Conservation (phyloP, 768 basidiomycete genomes). For the Tricholoma saponaceum region DNA sequence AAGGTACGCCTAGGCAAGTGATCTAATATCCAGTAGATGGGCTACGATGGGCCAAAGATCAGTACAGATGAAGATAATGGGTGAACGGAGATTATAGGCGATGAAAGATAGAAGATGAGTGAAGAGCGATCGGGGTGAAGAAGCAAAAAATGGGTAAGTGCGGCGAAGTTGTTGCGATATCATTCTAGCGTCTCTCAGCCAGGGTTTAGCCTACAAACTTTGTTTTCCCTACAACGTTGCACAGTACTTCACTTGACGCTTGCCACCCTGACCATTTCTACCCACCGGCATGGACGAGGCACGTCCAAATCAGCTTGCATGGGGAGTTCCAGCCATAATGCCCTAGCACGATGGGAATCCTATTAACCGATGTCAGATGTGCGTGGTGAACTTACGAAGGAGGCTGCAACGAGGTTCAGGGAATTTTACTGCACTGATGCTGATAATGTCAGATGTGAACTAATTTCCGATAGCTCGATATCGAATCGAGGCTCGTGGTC, state of each 20-base stretch:
- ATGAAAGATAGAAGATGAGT: neutral
- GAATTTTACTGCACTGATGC: neutral
- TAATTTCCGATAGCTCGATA: neutral
- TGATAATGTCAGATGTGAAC: neutral
- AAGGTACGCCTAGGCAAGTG: neutral
- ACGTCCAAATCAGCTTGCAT: neutral
- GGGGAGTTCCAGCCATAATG: neutral
- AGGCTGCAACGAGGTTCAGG: neutral
- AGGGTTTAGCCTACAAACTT: neutral
- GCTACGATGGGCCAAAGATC: neutral
- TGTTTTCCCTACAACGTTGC: neutral
- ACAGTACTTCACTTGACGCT: neutral
- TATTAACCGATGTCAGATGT: neutral
- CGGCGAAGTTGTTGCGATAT: neutral
- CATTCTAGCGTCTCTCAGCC: neutral
- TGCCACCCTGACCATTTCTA: neutral
- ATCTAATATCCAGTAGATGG: neutral
- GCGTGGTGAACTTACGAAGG: neutral
- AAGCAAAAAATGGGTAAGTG: constrained; percentile 2
- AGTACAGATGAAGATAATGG: neutral
- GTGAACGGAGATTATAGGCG: neutral
- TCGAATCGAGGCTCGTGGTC: neutral
- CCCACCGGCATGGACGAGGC: neutral
- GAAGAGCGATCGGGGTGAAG: constrained; percentile 9
- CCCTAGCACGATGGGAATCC: neutral